Conservation (phyloP, 441 rosid genomes). For the Pelargonium fulgidum region DNA sequence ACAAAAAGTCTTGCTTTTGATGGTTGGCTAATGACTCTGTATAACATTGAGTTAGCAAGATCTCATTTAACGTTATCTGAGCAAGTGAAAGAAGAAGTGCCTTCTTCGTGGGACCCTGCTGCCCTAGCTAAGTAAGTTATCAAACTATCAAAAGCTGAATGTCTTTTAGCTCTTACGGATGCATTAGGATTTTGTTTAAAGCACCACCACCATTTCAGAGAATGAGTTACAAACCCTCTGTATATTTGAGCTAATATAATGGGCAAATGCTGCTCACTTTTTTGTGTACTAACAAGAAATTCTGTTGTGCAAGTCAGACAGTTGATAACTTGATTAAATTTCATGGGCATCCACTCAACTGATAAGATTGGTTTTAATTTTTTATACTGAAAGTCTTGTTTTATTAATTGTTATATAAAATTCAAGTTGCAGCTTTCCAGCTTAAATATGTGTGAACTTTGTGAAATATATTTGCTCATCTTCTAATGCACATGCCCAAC, state of each 20-base stretch:
- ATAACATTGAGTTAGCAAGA: constrained; percentile 69
- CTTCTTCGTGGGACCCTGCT: constrained; percentile 76
- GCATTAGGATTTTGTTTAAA: constrained; percentile 6
- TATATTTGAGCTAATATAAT: neutral
- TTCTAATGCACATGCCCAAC: neutral
- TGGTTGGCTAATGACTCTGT: constrained; percentile 84
- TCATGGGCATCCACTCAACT: neutral
- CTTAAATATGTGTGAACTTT: neutral
- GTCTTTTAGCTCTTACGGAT: no score
- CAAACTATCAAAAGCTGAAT: neutral
- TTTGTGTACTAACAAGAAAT: neutral
- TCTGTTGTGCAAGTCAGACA: neutral
- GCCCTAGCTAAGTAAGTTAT: constrained; percentile 78
- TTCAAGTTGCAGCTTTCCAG: neutral
- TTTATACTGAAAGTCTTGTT: neutral
- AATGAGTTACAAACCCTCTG: neutral
- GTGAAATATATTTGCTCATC: neutral
- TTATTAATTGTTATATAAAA: neutral
- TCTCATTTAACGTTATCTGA: constrained; percentile 54
- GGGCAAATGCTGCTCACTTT: neutral
- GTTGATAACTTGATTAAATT: neutral
- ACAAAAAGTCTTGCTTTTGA: constrained; percentile 62
- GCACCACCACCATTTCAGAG: neutral
- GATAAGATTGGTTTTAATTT: neutral
- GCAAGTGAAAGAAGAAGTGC: constrained; percentile 63